These are phyloP conservation scores for Pleoardoris graminearum DNA, from an alignment of 2,329 filamentous ascomycete genomes.

Conservation along the genomic window DNA sequence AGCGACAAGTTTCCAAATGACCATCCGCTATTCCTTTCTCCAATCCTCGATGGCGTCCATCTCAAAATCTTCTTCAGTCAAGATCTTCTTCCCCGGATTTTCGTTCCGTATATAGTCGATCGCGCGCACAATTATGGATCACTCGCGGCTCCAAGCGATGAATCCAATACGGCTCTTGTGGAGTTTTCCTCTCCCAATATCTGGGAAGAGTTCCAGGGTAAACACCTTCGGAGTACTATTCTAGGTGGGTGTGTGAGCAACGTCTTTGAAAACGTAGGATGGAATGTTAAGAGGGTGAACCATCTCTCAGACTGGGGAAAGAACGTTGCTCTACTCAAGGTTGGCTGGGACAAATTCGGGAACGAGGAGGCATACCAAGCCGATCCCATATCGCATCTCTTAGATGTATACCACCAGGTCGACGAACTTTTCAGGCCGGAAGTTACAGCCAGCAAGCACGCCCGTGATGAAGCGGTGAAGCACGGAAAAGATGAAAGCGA, in stretches of 20 bases:
- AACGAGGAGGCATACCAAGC: conserved; percentile 63
- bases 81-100: conserved; percentile 58
- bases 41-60: conserved; percentile 63
- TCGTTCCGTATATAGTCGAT: conserved; percentile 66
- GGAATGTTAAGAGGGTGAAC: conserved; percentile 65
- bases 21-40: conserved; percentile 67
- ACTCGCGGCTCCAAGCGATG: conserved; percentile 55
- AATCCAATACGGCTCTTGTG: conserved; percentile 62
- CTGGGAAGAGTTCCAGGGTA: conserved; percentile 69
- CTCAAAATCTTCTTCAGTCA: conserved; percentile 70
- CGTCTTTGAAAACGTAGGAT: conserved; percentile 62
- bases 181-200: conserved; percentile 79
- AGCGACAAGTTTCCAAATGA: conserved; percentile 67
- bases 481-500: conserved; percentile 52
- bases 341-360: conserved; percentile 69
- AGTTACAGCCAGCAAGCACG: conserved; percentile 59
- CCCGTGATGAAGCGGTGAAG: conserved; percentile 56
- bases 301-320: conserved; percentile 73
- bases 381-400: conserved; percentile 72
- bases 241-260: conserved; percentile 66
- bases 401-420: conserved; percentile 71
- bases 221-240: conserved; percentile 68
- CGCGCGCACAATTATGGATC: conserved; percentile 59
- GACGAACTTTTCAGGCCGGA: conserved; percentile 61
- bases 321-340: conserved; percentile 63